Base-by-base conservation (phyloP, 2,329 filamentous ascomycete genomes). In the Exophiala xenobiotica region DNA sequence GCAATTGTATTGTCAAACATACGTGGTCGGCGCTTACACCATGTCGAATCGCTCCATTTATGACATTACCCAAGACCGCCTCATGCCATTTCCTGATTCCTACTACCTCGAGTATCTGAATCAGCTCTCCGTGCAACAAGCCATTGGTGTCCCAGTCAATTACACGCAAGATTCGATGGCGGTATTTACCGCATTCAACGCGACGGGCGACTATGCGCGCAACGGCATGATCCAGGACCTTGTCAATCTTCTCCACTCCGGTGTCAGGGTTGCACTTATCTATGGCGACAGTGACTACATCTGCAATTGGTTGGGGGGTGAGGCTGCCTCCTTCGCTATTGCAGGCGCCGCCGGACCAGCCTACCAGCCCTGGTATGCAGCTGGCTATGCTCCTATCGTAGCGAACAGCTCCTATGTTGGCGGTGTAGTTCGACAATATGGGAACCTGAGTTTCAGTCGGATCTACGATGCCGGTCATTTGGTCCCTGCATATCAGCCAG, bases 51-150 rank as follows among this genome's bases (percentile, higher is more conserved):
- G 57, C 16, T 60, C 60, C 47, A 75, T 81, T 60, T 83, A 83
- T 63, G 82, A 85, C 58, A 74, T 83, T 59, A 74, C 81, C 27
- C 76, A 82, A 54, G 67, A 81, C 4, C 61, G 55, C 0, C 76
- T 78, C 0, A 78, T 83, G 61, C 79, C 79, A 0, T 84, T 84
- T 63, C 81, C 81, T 0, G 77, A 79, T 56, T 60, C 62, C 0
- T 80, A 77, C 65, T 84, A 77, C 58, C 64, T 68, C 9, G 68
- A 74, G n/a, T 86, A 85, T 61, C 72, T 86, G 20, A 85, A 85
- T 65, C 74, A 72, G 2, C 68, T 74, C 0, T 63, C 70, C 7
- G 75, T 85, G 0, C 79, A 80, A 57, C 60, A 68, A 16, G 80
- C 80, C 0, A 77, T 85, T 52, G 81, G 81, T 7, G 81, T 78